Evolutionary conservation across 306 rosid genomes (phyloP), one percentile per base, ranked within the genome.

Genomic region (Adenanthera pavonina): DNA sequence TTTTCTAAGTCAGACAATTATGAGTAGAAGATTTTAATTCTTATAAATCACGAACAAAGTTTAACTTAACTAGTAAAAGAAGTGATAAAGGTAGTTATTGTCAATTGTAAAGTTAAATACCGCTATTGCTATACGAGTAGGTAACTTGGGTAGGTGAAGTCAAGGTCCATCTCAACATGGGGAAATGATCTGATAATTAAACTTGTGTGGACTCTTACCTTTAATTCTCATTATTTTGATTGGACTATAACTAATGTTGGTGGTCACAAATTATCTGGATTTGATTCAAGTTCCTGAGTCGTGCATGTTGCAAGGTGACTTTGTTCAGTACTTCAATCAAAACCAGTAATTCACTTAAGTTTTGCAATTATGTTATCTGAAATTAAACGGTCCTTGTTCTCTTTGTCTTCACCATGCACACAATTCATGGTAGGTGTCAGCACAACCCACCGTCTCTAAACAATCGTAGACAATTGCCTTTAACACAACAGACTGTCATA

Each of bases 291-390:
- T 57, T 74, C 48, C 75, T 15, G 25, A 53, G 78, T 78, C 36
- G 13, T 69, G 68, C 41, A 25, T 25, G 30, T 25, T 25, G 30
- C 30, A 46, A 44, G 78, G 74, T 43, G 77, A 61, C 49, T 66
- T 59, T 81, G 74, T 84, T 84, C 77, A 14, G n/a, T 25, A 19
- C 40, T 52, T 64, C 61, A 38, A 51, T 68, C 77, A 59, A 69
- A 70, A 64, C 19, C 44, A 16, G 57, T 16, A 44, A 66, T 80
- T 80, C 67, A 14, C 14, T 69, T 59, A 51, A 61, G 57, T 62
- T 69, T 72, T 48, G 19, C 65, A 51, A 77, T 80, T 77, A 54
- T 56, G 19, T 72, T 52, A 54, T 67, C 41, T 66, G 66, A 73
- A 70, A 69, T 51, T 67, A 41, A 62, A 68, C 33, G 5, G 25